Base-by-base conservation (phyloP, 2,329 filamentous ascomycete genomes). In the Trichophyton mentagrophytes region DNA sequence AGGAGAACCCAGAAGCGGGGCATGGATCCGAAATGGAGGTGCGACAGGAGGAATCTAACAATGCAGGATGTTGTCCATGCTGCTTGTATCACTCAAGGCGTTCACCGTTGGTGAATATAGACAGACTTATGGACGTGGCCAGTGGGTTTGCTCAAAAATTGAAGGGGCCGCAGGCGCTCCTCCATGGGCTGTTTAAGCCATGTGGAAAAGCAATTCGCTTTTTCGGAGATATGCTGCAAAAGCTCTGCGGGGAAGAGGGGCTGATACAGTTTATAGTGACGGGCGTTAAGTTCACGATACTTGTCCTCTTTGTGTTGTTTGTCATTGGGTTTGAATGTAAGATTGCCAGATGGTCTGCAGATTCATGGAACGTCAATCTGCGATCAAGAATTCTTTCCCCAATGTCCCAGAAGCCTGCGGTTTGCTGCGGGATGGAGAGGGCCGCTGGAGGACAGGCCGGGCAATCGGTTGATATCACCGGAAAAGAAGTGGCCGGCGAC, bases 381-480 rank as follows among this genome's bases (percentile, higher is more conserved):
- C 51, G 33, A 27, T 15, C 51, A 8, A 30, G 3, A 5, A 17
- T 38, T 55, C 33, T 55, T 55, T 15, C 2, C 15, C 27, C 27
- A 15, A 36, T 55, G 51, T 15, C 27, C 15, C 6, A n/a, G 25
- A n/a, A 55, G 13, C n/a, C 51, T 17, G 30, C 51, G 51, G 51
- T 55, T 55, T 55, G 51, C 27, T 5, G 51, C 51, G 51, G 51
- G 51, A 55, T 17, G 15, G 51, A 55, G 25, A 27, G 51, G 15
- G 51, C 30, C 17, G 30, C 27, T 38, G 51, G 30, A 36, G 20
- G 30, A 17, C 9, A 15, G 40, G 6, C 33, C 33, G 5, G 51
- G 51, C 13, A 55, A 55, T n/a, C 51, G 51, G 51, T 33, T 55
- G 51, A 55, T 55, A 55, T 36, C 30, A 15, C 20, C 51, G 51